These are phyloP conservation scores for Fusarium heterosporum DNA, from an alignment of 2,329 filamentous ascomycete genomes.

Conservation along the genomic window DNA sequence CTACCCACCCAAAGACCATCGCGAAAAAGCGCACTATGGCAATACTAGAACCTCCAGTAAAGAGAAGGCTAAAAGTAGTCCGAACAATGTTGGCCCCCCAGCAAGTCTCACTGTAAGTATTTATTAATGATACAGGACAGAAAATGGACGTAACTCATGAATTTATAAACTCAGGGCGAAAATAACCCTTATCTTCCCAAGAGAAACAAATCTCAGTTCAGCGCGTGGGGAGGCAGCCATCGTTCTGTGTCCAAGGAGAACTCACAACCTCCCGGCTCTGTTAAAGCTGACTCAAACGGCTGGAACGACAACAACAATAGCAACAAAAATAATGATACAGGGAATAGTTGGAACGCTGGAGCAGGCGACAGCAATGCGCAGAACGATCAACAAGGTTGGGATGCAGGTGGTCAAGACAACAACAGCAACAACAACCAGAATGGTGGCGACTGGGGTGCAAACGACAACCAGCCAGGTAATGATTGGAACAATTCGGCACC, in stretches of 20 bases:
- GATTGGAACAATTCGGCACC: slow-evolving; percentile 15
- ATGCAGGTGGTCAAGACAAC: neutral
- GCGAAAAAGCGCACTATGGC: slow-evolving; percentile 13
- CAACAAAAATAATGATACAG: slow-evolving; percentile 17
- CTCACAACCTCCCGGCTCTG: slow-evolving; percentile 17
- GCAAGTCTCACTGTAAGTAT: slow-evolving; percentile 35
- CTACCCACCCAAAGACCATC: slow-evolving; percentile 11
- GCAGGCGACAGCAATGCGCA: slow-evolving; percentile 18
- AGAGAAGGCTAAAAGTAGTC: slow-evolving; percentile 41
- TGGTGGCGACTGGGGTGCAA: slow-evolving; percentile 6
- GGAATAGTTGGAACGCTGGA: slow-evolving; percentile 25
- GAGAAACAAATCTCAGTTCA: slow-evolving; percentile 34
- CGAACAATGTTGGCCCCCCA: slow-evolving; percentile 49
- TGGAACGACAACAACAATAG: slow-evolving; percentile 29
- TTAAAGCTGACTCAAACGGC: slow-evolving; percentile 22
- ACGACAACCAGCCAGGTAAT: slow-evolving; percentile 7
- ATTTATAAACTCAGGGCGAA: slow-evolving; percentile 26
- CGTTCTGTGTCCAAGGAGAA: slow-evolving; percentile 29
- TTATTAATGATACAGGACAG: neutral
- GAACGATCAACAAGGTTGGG: slow-evolving; percentile 9
- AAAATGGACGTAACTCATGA: slow-evolving; percentile 23
- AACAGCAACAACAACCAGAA: slow-evolving; percentile 14
- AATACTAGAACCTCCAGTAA: slow-evolving; percentile 1
- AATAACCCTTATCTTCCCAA: slow-evolving; percentile 47
- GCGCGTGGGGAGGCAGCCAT: slow-evolving; percentile 33